These are phyloP conservation scores for Scheffersomyces lignosus DNA, from an alignment of 805 yeast genomes.

Conservation along the genomic window DNA sequence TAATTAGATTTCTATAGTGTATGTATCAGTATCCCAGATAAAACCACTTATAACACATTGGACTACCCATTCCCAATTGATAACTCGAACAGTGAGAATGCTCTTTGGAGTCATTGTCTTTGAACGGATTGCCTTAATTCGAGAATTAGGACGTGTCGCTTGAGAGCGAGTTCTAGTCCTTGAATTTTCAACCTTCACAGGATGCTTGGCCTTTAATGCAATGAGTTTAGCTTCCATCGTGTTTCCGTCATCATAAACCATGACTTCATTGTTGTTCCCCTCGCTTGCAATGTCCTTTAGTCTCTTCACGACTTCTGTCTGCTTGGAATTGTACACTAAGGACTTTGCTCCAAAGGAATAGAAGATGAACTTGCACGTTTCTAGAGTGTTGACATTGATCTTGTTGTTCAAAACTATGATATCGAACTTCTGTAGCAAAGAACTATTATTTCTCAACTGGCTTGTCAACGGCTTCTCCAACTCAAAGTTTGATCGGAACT, in stretches of 20 bases:
- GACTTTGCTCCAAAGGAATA: slow-evolving; percentile 45
- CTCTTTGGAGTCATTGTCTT: not conserved
- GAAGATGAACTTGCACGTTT: slow-evolving; percentile 44
- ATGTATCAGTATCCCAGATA: slow-evolving; percentile 27
- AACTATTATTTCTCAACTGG: slow-evolving; percentile 45
- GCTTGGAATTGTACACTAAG: slow-evolving; percentile 10
- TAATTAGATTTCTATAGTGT: slow-evolving; percentile 3
- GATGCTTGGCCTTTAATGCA: not conserved
- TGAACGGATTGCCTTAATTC: slow-evolving; percentile 1
- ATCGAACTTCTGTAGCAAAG: slow-evolving; percentile 28
- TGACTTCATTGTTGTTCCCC: slow-evolving; percentile 3
- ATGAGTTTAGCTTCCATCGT: slow-evolving; percentile 5
- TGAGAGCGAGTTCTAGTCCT: not conserved
- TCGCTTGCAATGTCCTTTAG: slow-evolving; percentile 5
- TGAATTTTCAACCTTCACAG: not conserved
- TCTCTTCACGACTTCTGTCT: slow-evolving; percentile 6
- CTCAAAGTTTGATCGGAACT: slow-evolving; percentile 40
- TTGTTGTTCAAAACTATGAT: slow-evolving; percentile 37
- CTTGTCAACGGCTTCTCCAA: slow-evolving; percentile 26
- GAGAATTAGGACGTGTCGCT: slow-evolving; percentile 2
- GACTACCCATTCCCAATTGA: slow-evolving; percentile 69
- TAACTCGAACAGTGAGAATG: slow-evolving; percentile 32
- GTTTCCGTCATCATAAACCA: slow-evolving; percentile 31
- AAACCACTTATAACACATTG: slow-evolving; percentile 53
- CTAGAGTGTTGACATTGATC: slow-evolving; percentile 26